Evolutionary conservation across 306 rosid genomes (phyloP), one percentile per base, ranked within the genome.

Genomic region (Prunus persica): DNA sequence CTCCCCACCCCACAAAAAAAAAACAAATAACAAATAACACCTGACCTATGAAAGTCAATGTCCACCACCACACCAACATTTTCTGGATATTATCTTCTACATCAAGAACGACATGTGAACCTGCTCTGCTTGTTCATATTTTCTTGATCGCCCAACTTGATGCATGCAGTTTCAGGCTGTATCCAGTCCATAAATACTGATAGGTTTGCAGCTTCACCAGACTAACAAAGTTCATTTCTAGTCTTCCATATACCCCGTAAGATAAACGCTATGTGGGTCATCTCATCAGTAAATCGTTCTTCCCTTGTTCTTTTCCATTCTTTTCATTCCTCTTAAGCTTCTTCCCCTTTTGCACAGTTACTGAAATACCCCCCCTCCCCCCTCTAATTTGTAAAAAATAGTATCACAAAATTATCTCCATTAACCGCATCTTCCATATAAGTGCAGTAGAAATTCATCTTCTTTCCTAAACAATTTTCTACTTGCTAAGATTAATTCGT

Each of bases 1-100:
- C 7, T 1, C 27, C 57, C 34, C 41, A 1, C 32, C 1, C 34
- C 5, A 5, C 34, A 4, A 18, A 55, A 43, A 5, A 49, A 14
- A 47, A 8, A 41, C 24, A 24, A 24, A 24, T 0, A 24, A 14
- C 19, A 56, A 38, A 5, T 1, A 65, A 22, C 49, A 61, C 11
- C 47, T 68, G 75, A 69, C 66, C 47, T 43, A 51, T 65, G 68
- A 56, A 76, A 86, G 27, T 61, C 46, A 55, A 68, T 30, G 65
- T 67, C 65, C 71, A 57, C 32, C 51, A 24, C 15, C 51, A 20
- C 34, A 43, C 25, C 56, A 57, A 24, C 62, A 27, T 5, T 43
- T 22, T 41, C 64, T 41, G 11, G 47, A 57, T 65, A 15, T 25
- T 34, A 65, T 62, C 19, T 62, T 28, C 67, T 62, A 28, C 2